Evolutionary conservation across 1,284 basidiomycete genomes (phyloP), one percentile per base, ranked within the genome.

Genomic region (Rhodotorula sp.): DNA sequence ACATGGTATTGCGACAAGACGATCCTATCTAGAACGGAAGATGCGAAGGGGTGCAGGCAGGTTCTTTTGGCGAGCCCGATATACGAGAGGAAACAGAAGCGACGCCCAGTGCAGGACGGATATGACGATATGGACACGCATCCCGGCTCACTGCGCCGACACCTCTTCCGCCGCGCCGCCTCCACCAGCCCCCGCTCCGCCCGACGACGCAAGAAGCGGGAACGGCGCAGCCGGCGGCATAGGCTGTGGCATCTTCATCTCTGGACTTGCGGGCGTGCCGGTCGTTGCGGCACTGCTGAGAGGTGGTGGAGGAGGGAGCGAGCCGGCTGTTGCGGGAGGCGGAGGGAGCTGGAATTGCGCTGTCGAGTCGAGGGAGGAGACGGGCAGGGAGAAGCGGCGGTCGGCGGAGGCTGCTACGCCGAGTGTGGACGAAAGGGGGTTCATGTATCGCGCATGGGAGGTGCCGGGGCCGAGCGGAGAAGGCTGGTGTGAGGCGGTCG

Each of bases 221-320:
- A 49, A 34, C 24, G 56, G 44, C 36, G 62, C 49, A 29, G 62
- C 64, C 7, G 51, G 60, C 24, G 58, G 62, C 15, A 68, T 49
- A 4, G 70, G 70, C 34, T 68, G 70, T 0, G 70, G 70, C 66
- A 66, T 66, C 57, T 67, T 67, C 51, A 67, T 29, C 34, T 71
- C 70, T 27, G 62, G 68, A 27, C 58, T 61, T 44, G 39, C 39
- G 39, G 8, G 57, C 44, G 27, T 49, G n/a, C 58, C n/a, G 63
- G 22, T 29, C 22, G 13, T 58, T 24, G 20, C 48, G 44, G 17
- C 27, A 29, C 39, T 19, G 57, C n/a, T 47, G 56, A 44, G 10
- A 20, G 39, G 36, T n/a, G 36, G n/a, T 27, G 17, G n/a, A 17
- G 24, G 19, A 15, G 44, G 20, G 44, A 29, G 44, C 20, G 29